Conservation (phyloP, 2,329 filamentous ascomycete genomes). For the Fusarium cicatricum region DNA sequence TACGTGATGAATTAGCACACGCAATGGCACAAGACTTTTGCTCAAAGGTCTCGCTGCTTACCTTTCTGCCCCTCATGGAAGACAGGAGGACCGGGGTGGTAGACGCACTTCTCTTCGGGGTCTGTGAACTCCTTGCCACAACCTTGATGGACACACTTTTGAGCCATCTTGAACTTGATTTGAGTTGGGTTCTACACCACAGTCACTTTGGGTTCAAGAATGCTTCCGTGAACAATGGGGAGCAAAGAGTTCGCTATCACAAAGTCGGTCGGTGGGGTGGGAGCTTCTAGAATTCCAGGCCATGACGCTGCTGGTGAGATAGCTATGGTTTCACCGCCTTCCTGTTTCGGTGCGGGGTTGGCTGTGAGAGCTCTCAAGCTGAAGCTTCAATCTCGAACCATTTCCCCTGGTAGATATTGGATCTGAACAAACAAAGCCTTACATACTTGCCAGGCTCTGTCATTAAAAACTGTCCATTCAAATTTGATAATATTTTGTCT, state of each 20-base stretch:
- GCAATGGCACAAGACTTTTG: background rate
- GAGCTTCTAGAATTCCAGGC: slow-evolving; percentile 52
- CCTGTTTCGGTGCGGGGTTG: slow-evolving; percentile 46
- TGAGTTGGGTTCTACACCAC: slow-evolving; percentile 2
- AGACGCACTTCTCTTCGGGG: slow-evolving; percentile 82
- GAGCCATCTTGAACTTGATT: slow-evolving; percentile 61
- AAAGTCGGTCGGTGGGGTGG: slow-evolving; percentile 44
- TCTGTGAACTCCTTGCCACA: slow-evolving; percentile 91
- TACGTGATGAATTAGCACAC: background rate
- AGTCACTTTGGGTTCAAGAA: slow-evolving; percentile 6
- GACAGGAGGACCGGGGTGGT: slow-evolving; percentile 91
- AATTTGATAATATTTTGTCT: too few relatives aligned
- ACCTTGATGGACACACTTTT: slow-evolving; percentile 96
- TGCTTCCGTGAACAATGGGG: slow-evolving; percentile 5
- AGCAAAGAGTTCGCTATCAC: background rate
- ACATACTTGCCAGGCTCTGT: too few relatives aligned
- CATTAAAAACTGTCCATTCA: too few relatives aligned
- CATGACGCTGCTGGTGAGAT: slow-evolving; percentile 39
- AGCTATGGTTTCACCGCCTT: slow-evolving; percentile 47
- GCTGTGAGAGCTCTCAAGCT: slow-evolving; percentile 12
- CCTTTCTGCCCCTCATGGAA: slow-evolving; percentile 99
- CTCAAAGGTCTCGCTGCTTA: slow-evolving; percentile 50
- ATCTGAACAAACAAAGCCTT: too few relatives aligned
- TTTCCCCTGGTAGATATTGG: background rate
- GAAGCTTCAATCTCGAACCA: slow-evolving; percentile 22